Evolutionary conservation across 331 rosid species (phyloP).

Genomic region (Malus hybrid): DNA sequence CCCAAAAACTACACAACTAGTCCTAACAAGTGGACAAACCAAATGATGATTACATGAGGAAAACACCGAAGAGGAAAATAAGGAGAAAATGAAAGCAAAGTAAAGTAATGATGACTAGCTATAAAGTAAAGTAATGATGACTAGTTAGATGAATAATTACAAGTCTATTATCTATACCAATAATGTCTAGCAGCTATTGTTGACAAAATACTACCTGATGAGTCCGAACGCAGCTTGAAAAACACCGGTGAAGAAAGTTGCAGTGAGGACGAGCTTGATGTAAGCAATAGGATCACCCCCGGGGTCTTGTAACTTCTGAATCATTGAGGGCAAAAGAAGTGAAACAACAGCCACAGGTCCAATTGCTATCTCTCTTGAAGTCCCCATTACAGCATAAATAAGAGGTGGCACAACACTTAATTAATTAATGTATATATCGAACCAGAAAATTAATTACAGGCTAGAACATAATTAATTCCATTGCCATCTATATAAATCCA

Average conservation of each 20-base stretch:
- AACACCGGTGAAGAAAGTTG: constrained; percentile 69
- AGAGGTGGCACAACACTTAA: constrained; percentile 71
- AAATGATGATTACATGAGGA: too few species aligned
- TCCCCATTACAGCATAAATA: constrained; percentile 69
- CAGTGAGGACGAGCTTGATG: constrained; percentile 51
- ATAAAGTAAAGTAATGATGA: too few species aligned
- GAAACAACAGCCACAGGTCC: constrained; percentile 83
- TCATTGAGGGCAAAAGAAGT: constrained; percentile 52
- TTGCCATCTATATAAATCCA: neutral
- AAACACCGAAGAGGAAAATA: too few species aligned
- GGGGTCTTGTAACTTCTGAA: constrained; percentile 48
- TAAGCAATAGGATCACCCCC: constrained; percentile 44
- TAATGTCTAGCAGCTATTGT: too few species aligned
- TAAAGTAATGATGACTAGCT: too few species aligned
- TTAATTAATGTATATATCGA: too few species aligned
- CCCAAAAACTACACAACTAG: too few species aligned
- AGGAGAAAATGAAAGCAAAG: too few species aligned
- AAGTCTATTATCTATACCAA: too few species aligned
- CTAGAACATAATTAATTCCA: neutral
- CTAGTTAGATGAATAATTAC: too few species aligned
- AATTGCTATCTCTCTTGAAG: constrained; percentile 60
- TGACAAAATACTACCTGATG: constrained; percentile 27
- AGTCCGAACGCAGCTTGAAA: constrained; percentile 67
- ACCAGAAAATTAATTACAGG: neutral
- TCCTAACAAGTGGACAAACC: too few species aligned